Evolutionary conservation across 768 basidiomycete genomes (phyloP).

Genomic region (Boletus insuetus): DNA sequence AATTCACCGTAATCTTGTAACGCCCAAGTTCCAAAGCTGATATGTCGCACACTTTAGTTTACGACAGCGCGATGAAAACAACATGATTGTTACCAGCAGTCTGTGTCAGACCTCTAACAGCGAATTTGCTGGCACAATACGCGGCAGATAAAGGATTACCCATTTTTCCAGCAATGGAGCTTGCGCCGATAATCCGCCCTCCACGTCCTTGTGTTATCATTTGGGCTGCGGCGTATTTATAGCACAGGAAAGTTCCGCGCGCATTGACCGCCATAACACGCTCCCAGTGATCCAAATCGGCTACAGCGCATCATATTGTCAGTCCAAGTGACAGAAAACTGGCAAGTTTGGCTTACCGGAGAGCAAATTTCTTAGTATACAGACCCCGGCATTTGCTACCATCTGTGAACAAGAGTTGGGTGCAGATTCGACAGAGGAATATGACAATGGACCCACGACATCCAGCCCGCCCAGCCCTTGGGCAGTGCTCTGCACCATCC

Average conservation of each 20-base stretch:
- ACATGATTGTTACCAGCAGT: constrained; percentile 27
- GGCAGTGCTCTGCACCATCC: constrained; percentile 33
- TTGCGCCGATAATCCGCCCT: constrained; percentile 52
- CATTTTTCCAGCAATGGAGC: constrained; percentile 10
- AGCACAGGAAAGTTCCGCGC: constrained; percentile 58
- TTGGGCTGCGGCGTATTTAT: constrained; percentile 58
- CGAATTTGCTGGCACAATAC: constrained; percentile 41
- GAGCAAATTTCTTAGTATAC: neutral
- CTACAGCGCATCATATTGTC: constrained; percentile 16
- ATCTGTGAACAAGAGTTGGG: constrained; percentile 11
- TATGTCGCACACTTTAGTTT: neutral
- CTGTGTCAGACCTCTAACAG: constrained; percentile 42
- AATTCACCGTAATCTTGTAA: constrained; percentile 39
- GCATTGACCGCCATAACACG: constrained; percentile 48
- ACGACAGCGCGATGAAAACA: neutral
- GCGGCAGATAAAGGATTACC: constrained; percentile 3
- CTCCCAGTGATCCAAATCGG: constrained; percentile 39
- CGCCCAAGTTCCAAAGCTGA: constrained; percentile 31
- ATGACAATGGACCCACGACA: constrained; percentile 35
- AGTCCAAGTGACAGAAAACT: neutral
- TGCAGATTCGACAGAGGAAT: neutral
- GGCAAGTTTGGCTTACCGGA: constrained; percentile 1
- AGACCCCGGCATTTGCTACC: constrained; percentile 27
- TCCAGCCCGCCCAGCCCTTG: constrained; percentile 42
- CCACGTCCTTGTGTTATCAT: constrained; percentile 55